phyloP scores from a whole-genome alignment of 805 yeast species.

The Vanderwaltozyma yarrowii region DNA sequence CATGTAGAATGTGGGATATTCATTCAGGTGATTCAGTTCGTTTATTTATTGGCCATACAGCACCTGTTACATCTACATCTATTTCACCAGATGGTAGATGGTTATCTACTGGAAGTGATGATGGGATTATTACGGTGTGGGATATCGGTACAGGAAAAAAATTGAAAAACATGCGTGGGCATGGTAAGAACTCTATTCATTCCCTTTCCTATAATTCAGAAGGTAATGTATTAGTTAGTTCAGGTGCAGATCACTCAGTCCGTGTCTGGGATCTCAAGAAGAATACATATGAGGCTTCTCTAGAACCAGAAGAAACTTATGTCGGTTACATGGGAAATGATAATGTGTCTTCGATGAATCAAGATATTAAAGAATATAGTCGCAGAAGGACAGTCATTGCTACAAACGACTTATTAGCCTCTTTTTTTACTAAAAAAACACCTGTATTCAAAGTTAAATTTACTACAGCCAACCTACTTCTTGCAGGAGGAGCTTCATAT shows the following conservation, averaged over 20 bases:
- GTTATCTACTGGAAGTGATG: constrained; percentile 93
- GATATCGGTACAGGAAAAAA: constrained; percentile 87
- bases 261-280: constrained; percentile 93
- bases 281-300: constrained; percentile 69
- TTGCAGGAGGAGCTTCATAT: constrained; percentile 78
- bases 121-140: constrained; percentile 80
- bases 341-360: constrained; percentile 24
- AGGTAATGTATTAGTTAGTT: constrained; percentile 81
- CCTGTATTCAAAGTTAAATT: constrained; percentile 91
- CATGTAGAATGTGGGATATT: constrained; percentile 97
- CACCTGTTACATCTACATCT: constrained; percentile 73
- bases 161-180: constrained; percentile 88
- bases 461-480: constrained; percentile 78
- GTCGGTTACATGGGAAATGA: constrained; percentile 30
- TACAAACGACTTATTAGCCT: constrained; percentile 83
- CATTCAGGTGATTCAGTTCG: constrained; percentile 81
- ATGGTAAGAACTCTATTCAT: constrained; percentile 77
- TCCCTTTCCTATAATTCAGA: constrained; percentile 78
- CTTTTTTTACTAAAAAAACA: constrained; percentile 88
- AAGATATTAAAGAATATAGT: constrained; percentile 38
- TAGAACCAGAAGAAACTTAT: constrained; percentile 62
- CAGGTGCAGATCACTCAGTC: constrained; percentile 87
- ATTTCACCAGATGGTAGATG: constrained; percentile 96
- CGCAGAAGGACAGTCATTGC: constrained; percentile 64
- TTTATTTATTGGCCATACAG: constrained; percentile 83